Evolutionary conservation across 345 rosid genomes (phyloP).

Genomic region (Eucalyptus sideroxylon): DNA sequence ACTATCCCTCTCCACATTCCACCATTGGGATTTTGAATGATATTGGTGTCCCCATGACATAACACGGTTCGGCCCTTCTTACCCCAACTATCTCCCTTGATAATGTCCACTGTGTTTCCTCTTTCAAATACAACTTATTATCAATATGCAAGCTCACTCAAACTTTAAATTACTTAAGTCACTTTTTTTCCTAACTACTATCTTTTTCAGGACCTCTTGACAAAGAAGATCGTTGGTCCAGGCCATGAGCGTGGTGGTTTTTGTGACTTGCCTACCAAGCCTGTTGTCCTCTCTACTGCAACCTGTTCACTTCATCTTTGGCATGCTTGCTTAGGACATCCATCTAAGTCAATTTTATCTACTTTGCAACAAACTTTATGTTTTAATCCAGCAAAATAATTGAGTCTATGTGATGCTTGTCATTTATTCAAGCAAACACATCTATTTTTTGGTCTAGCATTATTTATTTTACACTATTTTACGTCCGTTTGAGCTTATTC

Average conservation of each 20-base stretch:
- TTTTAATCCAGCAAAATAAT: not conserved
- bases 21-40: not conserved
- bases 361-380: not conserved
- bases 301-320: not conserved
- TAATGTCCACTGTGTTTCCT: not conserved
- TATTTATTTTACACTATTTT: not conserved
- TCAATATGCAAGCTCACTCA: not conserved
- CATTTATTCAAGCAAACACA: not conserved
- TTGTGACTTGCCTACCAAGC: rapidly evolving
- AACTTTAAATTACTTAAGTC: not conserved
- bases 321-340: not conserved
- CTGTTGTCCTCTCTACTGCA: not conserved
- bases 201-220: not conserved
- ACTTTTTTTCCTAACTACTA: not conserved
- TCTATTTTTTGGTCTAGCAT: not conserved
- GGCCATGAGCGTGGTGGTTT: not conserved
- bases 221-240: not conserved
- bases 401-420: not conserved
- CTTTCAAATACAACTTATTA: not conserved
- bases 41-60: not conserved
- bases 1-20: not conserved
- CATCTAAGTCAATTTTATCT: not conserved
- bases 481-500: not conserved
- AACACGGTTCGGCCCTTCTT: rapidly evolving
- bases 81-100: not conserved